A percentile compares a stretch with the other conserved stretches of the same genome.
Conservation (phyloP, 495 filamentous ascomycete genomes). For the Chaetomium cochliodes region DNA sequence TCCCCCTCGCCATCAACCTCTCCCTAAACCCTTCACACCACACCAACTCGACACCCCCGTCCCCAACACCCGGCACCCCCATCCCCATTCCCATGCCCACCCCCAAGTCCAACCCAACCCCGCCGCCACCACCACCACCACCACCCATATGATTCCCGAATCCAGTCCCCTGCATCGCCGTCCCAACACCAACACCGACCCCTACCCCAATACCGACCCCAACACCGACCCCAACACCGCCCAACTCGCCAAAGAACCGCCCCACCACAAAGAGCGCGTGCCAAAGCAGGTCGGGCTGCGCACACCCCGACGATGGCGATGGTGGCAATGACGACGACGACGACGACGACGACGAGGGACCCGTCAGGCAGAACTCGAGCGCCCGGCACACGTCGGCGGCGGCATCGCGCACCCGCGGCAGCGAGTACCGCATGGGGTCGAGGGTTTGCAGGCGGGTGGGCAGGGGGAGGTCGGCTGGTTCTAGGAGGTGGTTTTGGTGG, state of each 20-base stretch:
- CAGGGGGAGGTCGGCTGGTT: constrained; percentile 1
- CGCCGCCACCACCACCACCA: too few species aligned
- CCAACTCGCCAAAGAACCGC: constrained; percentile 34
- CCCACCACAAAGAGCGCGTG: constrained; percentile 37
- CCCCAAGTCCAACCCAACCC: not conserved
- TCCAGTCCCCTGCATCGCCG: too few species aligned
- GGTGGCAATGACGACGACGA: too few species aligned
- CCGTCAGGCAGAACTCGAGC: constrained; percentile 31
- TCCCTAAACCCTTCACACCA: constrained; percentile 45
- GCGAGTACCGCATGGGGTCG: constrained; percentile 26
- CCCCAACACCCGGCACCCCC: constrained; percentile 4
- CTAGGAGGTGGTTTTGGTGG: not conserved
- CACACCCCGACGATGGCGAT: constrained; percentile 25
- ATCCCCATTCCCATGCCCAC: not conserved
- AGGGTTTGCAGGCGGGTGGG: constrained; percentile 31
- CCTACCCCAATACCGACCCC: too few species aligned
- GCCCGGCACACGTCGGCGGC: constrained; percentile 42
- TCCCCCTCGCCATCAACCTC: constrained; percentile 25
- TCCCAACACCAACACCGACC: constrained; percentile 2
- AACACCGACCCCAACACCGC: not conserved
- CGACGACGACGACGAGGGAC: constrained; percentile 23
- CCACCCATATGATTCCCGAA: constrained; percentile 8
- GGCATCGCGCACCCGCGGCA: constrained; percentile 29
- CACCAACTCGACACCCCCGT: constrained; percentile 36
- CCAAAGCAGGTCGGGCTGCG: constrained; percentile 44